Percentiles rank a stretch among this genome's conserved stretches.
Conservation (phyloP, 805 yeast genomes). For the Cyberlindnera amylophila region DNA sequence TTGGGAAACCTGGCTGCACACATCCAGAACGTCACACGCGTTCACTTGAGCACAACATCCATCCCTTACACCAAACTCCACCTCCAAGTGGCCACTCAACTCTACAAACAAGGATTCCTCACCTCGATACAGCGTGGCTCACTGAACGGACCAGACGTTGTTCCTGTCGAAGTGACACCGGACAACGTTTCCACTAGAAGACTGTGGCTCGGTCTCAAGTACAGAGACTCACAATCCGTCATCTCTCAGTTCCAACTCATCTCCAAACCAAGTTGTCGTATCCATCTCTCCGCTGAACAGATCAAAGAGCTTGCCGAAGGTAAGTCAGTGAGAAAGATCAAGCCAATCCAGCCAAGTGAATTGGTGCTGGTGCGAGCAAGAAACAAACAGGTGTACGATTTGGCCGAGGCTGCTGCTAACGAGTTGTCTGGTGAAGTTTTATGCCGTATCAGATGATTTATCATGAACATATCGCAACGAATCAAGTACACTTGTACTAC, state of each 20-base stretch:
- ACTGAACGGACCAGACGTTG: conserved; percentile 73
- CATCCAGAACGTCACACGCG: conserved; percentile 80
- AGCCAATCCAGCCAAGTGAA: conserved; percentile 88
- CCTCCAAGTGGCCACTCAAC: conserved; percentile 75
- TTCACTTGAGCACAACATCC: conserved; percentile 67
- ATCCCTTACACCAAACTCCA: conserved; percentile 83
- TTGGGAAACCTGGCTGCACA: conserved; percentile 85
- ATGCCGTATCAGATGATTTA: conserved; percentile 60
- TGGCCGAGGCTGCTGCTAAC: conserved; percentile 81
- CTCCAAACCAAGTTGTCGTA: conserved; percentile 81
- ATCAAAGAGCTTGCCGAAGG: conserved; percentile 75
- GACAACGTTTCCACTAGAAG: conserved; percentile 84
- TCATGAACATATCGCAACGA: no score
- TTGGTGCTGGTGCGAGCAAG: conserved; percentile 61
- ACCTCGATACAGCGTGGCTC: conserved; percentile 84
- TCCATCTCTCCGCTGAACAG: conserved; percentile 59
- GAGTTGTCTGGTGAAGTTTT: conserved; percentile 72
- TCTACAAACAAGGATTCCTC: conserved; percentile 88
- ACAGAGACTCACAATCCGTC: conserved; percentile 76
- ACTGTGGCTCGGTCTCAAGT: conserved; percentile 89
- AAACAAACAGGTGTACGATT: conserved; percentile 54
- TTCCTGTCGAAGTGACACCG: conserved; percentile 73
- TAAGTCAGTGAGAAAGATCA: conserved; percentile 63
- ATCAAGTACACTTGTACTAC: no score
- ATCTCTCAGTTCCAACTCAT: conserved; percentile 66